Base-by-base conservation (phyloP, 1,284 basidiomycete genomes). In the Laetiporus sulphureus region DNA sequence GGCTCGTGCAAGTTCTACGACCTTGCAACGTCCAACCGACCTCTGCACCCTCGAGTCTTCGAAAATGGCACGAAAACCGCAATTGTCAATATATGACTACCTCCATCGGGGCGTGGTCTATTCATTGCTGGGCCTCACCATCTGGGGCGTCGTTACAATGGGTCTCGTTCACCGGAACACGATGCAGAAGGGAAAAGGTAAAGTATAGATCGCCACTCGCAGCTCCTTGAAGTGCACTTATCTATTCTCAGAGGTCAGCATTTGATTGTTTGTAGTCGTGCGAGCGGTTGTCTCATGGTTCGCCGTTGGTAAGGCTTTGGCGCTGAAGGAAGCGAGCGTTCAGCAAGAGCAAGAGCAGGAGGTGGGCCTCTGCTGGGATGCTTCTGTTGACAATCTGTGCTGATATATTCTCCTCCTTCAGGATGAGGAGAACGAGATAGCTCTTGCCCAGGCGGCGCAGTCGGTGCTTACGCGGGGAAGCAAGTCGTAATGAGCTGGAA, bases 141-240 rank as follows among this genome's bases (percentile, higher is more conserved):
- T 55, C 2, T 59, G 57, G 56, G 59, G 58, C 2, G 29, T 57
- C 15, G 54, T 54, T 37, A 57, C 55, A 55, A 61, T 60, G 18
- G 59, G 57, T 7, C 49, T 52, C n/a, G 55, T 58, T 8, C 59
- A 61, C 41, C 48, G 49, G 24, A 51, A 59, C 24, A 61, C 53
- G 5, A n/a, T 61, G 37, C 41, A 34, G 39, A 51, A 56, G 13
- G 58, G 59, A 15, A 47, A 48, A 55, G 58, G 58, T 59, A 43
- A 38, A 8, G 21, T 7, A 15, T 15, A 15, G 11, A 8, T 19
- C 18, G 27, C 8, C 27, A n/a, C 27, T 29, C n/a, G n/a, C 16
- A 33, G 32, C 18, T 10, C 32, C 8, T 33, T 16, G 18, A 27
- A 13, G 7, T 27, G 25, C 25, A 25, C 29, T 32, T 7, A 40